Evolutionary conservation across 495 filamentous ascomycete species (phyloP).

Genomic region (Talaromyces stipitatus): DNA sequence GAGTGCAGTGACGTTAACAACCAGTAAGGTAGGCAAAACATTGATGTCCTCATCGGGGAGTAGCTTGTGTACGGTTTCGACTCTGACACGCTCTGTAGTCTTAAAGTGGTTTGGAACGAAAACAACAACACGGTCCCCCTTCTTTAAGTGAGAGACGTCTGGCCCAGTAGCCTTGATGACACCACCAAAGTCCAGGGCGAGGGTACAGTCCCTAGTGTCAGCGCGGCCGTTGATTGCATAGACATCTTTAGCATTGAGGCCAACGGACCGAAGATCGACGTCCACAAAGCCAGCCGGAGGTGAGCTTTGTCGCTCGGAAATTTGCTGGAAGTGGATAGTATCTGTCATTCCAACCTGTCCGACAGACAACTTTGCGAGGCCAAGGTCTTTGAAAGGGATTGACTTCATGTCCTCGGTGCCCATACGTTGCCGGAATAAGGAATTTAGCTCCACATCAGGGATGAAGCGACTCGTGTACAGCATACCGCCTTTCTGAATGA

Average conservation of each 20-base stretch:
- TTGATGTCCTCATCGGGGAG: not conserved
- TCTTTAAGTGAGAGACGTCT: not conserved
- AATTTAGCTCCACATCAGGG: not conserved
- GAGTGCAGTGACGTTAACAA: constrained; percentile 43
- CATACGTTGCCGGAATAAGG: not conserved
- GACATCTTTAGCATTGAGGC: constrained; percentile 44
- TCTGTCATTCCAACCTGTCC: constrained; percentile 11
- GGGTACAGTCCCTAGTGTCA: not conserved
- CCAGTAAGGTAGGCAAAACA: not conserved
- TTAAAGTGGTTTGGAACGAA: not conserved
- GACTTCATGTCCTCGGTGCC: too few relatives aligned
- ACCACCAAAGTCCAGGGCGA: not conserved
- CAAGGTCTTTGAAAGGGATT: not conserved
- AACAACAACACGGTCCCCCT: not conserved
- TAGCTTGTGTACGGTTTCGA: too few relatives aligned
- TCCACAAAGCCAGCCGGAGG: constrained; percentile 41
- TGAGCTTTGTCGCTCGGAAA: too few relatives aligned
- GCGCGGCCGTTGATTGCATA: constrained; percentile 40
- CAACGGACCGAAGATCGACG: constrained; percentile 43
- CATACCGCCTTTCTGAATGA: not conserved
- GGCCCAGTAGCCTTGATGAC: not conserved
- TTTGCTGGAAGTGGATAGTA: too few relatives aligned
- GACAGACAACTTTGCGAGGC: not conserved
- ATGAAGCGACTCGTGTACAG: not conserved
- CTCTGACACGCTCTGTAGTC: not conserved